These are phyloP conservation scores for Fusarium penzigii DNA, from an alignment of 2,329 filamentous ascomycete genomes.

Conservation along the genomic window DNA sequence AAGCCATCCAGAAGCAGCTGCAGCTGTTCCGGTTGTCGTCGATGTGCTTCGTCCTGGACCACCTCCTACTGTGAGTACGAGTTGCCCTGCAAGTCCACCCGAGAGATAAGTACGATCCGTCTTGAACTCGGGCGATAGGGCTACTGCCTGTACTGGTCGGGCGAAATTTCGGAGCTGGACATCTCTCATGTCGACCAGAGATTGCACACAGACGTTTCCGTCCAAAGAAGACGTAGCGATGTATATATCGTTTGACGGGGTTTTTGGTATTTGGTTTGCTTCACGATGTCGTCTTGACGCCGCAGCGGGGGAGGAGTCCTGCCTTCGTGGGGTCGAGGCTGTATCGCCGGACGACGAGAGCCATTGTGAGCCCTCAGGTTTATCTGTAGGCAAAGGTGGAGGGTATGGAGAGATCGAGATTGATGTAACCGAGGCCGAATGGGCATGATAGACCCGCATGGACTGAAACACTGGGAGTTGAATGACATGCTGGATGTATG, in stretches of 20 bases:
- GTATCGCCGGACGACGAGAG: conserved; percentile 37
- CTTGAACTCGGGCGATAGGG: conserved; percentile 93
- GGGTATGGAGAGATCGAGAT: conserved; percentile 90
- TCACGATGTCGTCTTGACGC: conserved; percentile 55
- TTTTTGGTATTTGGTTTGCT: conserved; percentile 63
- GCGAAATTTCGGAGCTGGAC: conserved; percentile 92
- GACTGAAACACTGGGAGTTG: conserved; percentile 80
- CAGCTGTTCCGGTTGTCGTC: conserved; percentile 80
- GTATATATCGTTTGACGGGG: conserved; percentile 86
- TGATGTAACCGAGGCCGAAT: conserved; percentile 85
- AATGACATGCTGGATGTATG: conserved; percentile 70
- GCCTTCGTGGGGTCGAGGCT: conserved; percentile 33
- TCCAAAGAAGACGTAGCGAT: conserved; percentile 94
- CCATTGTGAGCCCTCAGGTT: conserved; percentile 43
- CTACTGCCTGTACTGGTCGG: conserved; percentile 86
- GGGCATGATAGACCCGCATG: conserved; percentile 85
- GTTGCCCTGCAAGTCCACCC: conserved; percentile 82
- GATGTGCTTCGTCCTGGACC: conserved; percentile 81
- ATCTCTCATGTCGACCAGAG: conserved; percentile 83
- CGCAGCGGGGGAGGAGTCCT: conserved; percentile 48
- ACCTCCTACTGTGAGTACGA: conserved; percentile 84
- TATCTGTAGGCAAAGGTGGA: conserved; percentile 49
- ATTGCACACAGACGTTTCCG: conserved; percentile 91
- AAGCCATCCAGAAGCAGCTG: conserved; percentile 87
- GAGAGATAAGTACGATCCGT: conserved; percentile 87